Evolutionary conservation across 78 protist species (phyloP), one percentile per base, ranked within the genome.

Genomic region (Corallochytrium limacisporum): DNA sequence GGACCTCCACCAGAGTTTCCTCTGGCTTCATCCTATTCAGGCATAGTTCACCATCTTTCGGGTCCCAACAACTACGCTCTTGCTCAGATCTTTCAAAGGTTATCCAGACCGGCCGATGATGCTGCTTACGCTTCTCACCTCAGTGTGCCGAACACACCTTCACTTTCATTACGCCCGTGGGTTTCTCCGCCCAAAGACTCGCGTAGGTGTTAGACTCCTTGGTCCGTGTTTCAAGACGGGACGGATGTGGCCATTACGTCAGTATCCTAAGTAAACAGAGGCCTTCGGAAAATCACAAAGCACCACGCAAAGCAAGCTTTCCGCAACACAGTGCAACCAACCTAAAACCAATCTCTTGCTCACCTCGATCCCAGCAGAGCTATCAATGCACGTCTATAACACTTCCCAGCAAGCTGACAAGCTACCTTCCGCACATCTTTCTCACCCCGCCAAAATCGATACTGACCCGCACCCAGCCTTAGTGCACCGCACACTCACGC

Each of bases 221-320:
- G 92, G 82, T 87, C 92, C 92, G 88, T 87, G 92, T 87, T 87
- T 87, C 89, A 82, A 86, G 91, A 86, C 91, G 91, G 91, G 85
- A 46, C 87, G 63, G 32, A 74, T 48, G 53, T 33, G 36, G n/a
- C 53, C 77, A 33, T 70, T 65, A 37, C 56, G 67, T 36, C 76
- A 75, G 51, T 69, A 61, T 61, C 67, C 42, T 57, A 16, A 57
- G n/a, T n/a, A n/a, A n/a, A n/a, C n/a, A n/a, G n/a, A n/a, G n/a
- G n/a, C n/a, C n/a, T n/a, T n/a, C n/a, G n/a, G n/a, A n/a, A n/a
- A n/a, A n/a, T n/a, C n/a, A n/a, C n/a, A n/a, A n/a, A n/a, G n/a
- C n/a, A n/a, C n/a, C n/a, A n/a, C n/a, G n/a, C n/a, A n/a, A n/a
- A n/a, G n/a, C n/a, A n/a, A n/a, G n/a, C n/a, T n/a, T n/a, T n/a